Conservation (phyloP, 495 filamentous ascomycete genomes). For the Amorphotheca resinae region DNA sequence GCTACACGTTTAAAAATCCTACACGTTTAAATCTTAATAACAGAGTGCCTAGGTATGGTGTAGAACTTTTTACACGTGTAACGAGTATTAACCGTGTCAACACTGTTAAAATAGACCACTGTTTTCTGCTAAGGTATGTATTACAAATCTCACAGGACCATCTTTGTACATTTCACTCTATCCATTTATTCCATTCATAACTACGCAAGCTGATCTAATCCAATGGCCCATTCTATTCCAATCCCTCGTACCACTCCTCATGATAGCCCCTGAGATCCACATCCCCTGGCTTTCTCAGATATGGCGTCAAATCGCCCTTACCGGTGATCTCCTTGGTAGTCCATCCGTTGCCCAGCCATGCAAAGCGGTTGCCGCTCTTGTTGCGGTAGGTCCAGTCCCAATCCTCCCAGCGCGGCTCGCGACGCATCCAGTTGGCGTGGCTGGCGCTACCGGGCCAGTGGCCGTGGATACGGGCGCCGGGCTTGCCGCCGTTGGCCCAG, state of each 20-base stretch:
- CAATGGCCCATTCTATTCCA: not conserved
- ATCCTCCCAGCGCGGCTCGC: conserved; percentile 47
- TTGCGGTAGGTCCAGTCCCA: conserved; percentile 39
- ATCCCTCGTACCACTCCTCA: conserved; percentile 34
- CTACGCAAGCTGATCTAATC: too few species aligned
- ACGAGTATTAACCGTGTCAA: too few species aligned
- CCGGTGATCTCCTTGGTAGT: conserved; percentile 29
- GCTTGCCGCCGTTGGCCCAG: conserved; percentile 43
- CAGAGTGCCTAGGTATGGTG: too few species aligned
- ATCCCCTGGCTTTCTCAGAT: conserved; percentile 32
- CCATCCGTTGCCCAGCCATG: conserved; percentile 43
- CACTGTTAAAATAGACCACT: too few species aligned
- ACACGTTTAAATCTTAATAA: too few species aligned
- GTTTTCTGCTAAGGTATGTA: too few species aligned
- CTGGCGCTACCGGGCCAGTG: conserved; percentile 43
- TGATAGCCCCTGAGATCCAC: conserved; percentile 35
- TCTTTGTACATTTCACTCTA: too few species aligned
- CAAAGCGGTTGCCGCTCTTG: conserved; percentile 39
- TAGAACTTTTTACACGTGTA: too few species aligned
- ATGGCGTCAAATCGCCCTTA: conserved; percentile 33
- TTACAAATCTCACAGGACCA: too few species aligned
- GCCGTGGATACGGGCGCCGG: conserved; percentile 35
- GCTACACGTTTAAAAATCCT: too few species aligned
- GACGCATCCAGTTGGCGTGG: conserved; percentile 33
- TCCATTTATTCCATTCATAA: too few species aligned